Evolutionary conservation across 129 eudicot genomes (phyloP).

Genomic region (Lactuca sativa): DNA sequence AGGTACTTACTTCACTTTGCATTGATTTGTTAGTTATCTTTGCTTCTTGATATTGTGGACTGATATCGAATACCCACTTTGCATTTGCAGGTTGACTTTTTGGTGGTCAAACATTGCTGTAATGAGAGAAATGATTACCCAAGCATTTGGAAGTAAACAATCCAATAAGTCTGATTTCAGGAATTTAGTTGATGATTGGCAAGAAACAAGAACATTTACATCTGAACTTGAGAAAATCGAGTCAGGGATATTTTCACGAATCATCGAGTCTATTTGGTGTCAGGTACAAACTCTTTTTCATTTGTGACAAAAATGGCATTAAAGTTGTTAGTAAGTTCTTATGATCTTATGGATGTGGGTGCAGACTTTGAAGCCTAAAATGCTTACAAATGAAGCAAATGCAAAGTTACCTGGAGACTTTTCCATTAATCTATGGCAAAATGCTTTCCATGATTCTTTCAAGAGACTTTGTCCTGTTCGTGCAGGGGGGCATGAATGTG

Average conservation of each 20-base stretch:
- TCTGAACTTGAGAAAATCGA: conserved; percentile 82
- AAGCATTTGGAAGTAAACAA: conserved; percentile 56
- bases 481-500: conserved; percentile 74
- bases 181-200: conserved; percentile 65
- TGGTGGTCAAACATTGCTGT: conserved; percentile 83
- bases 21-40: background rate
- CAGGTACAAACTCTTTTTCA: conserved; percentile 49
- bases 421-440: conserved; percentile 68
- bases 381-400: conserved; percentile 44
- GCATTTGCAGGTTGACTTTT: conserved; percentile 64
- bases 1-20: conserved; percentile 39
- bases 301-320: background rate
- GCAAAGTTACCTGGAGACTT: conserved; percentile 44
- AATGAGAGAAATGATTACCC: conserved; percentile 67
- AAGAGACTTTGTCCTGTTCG: conserved; percentile 91
- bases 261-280: conserved; percentile 81
- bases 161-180: conserved; percentile 37
- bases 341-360: conserved; percentile 18
- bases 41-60: background rate
- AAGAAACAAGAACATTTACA: conserved; percentile 67
- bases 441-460: conserved; percentile 71
- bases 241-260: conserved; percentile 75
- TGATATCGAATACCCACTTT: conserved; percentile 11
- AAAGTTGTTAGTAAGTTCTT: background rate
- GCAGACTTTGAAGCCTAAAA: conserved; percentile 74